Base-by-base conservation (phyloP, 371 early-diverging fungal species). In the Mortierella polycephala region DNA sequence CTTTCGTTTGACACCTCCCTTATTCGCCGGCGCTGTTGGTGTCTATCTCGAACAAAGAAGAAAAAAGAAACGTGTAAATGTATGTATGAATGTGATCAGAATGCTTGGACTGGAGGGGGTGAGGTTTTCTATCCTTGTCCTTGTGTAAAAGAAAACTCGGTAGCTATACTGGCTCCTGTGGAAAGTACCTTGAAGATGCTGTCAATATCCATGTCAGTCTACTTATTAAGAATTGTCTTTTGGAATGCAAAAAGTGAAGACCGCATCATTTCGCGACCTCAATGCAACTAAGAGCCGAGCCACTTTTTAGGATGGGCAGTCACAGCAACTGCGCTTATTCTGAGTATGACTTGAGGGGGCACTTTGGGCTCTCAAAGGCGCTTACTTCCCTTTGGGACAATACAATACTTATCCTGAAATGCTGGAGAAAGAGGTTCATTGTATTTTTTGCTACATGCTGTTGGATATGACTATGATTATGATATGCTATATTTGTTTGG, bases 101-200 rank as follows among this genome's bases (percentile, higher is more conserved):
- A 46, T 46, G 16, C 46, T 46, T 16, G n/a, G 47, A 47, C 10
- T 5, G 46, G 13, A 46, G 46, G 47, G 16, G 47, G 11, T 11
- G 16, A 47, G 47, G 16, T 12, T 47, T 47, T 0, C 11, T 47
- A 3, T n/a, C 12, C n/a, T 10, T 57, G 40, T 16, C 57, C 39
- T 16, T 13, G 0, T 14, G 18, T 10, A 10, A 21, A 40, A 16
- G 21, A 47, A 5, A 12, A 5, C 10, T 2, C 13, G 14, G 49
- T 21, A 16, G 18, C 11, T 50, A 65, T 42, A 41, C 30, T 30
- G 30, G 30, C 30, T 60, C 67, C 44, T 30, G 39, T 11, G 16
- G 45, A 14, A 2, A 40, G n/a, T 74, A 89, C 91, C 88, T 91
- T 92, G 85, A 92, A 92, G 58, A 91, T 84, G 58, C 86, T 83